phyloP scores from a whole-genome alignment of 768 basidiomycete species.

The Tulasnella sp. region DNA sequence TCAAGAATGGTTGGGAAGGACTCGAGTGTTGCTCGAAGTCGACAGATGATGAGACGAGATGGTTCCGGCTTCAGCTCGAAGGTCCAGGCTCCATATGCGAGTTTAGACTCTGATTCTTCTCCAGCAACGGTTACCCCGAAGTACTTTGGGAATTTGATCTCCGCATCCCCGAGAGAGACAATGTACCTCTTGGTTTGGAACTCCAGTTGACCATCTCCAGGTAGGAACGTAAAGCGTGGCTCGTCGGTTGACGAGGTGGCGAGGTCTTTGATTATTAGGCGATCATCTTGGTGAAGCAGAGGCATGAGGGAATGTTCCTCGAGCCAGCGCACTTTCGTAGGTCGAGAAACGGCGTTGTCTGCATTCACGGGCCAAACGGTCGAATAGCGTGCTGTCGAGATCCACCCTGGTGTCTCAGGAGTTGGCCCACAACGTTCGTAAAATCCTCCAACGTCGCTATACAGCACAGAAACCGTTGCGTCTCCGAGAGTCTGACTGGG shows the following conservation, averaged over 20 bases:
- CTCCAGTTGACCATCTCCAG: slow-evolving; percentile 42
- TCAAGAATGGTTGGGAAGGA: slow-evolving; percentile 42
- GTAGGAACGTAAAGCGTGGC: slow-evolving; percentile 43
- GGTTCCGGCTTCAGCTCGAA: slow-evolving; percentile 42
- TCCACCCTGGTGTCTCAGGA: slow-evolving; percentile 46
- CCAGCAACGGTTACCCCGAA: background rate
- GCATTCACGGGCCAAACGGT: slow-evolving; percentile 41
- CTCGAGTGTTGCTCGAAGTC: slow-evolving; percentile 39
- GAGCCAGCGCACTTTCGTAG: background rate
- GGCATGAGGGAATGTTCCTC: slow-evolving; percentile 40
- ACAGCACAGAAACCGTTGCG: slow-evolving; percentile 51
- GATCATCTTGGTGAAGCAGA: slow-evolving; percentile 46
- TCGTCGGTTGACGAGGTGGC: slow-evolving; percentile 29
- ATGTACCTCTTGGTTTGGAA: slow-evolving; percentile 38
- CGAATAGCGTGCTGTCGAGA: slow-evolving; percentile 39
- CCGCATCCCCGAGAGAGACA: slow-evolving; percentile 38
- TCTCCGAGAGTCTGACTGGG: slow-evolving; percentile 44
- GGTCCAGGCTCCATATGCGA: slow-evolving; percentile 47
- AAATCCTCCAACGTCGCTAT: slow-evolving; percentile 54
- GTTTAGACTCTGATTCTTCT: background rate
- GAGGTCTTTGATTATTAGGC: slow-evolving; percentile 39
- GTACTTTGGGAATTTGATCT: slow-evolving; percentile 22
- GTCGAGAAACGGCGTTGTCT: background rate
- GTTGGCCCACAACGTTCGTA: slow-evolving; percentile 46
- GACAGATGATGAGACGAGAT: slow-evolving; percentile 46